Evolutionary conservation across 1,139 yeast genomes (phyloP).

Genomic region (Candida sp.): DNA sequence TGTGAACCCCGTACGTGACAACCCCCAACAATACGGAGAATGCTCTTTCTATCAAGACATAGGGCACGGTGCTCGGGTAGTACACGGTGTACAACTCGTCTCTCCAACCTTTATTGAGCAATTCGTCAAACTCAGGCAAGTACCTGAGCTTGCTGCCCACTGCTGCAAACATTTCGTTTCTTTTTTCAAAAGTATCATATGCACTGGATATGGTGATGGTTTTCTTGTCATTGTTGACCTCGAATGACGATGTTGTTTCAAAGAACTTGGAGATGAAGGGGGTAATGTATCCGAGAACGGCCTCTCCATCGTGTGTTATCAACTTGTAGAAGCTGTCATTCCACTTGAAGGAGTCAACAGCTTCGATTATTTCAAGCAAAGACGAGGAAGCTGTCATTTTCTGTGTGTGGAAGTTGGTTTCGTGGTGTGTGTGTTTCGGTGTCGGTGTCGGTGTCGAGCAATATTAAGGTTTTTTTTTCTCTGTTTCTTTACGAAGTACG

Average conservation of each 20-base stretch:
- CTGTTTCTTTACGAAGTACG: background rate
- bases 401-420: background rate
- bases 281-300: conserved; percentile 56
- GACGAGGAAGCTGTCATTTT: conserved; percentile 14
- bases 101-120: conserved; percentile 78
- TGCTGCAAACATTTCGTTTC: conserved; percentile 48
- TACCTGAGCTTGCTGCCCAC: conserved; percentile 51
- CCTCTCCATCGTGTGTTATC: conserved; percentile 51
- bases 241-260: conserved; percentile 25
- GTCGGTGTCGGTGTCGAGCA: background rate
- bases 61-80: conserved; percentile 56
- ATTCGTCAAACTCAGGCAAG: conserved; percentile 38
- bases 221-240: conserved; percentile 28
- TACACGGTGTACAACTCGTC: conserved; percentile 80
- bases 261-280: conserved; percentile 49
- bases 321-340: conserved; percentile 36
- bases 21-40: conserved; percentile 84
- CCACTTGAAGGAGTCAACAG: conserved; percentile 54
- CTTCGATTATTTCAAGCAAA: conserved; percentile 26
- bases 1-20: conserved; percentile 88
- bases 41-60: conserved; percentile 78
- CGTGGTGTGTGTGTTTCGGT: no score
- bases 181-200: conserved; percentile 47
- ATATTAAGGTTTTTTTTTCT: background rate
- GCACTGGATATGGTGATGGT: conserved; percentile 39